Conservation (phyloP, 2,329 filamentous ascomycete species). For the Epichloe sp. region DNA sequence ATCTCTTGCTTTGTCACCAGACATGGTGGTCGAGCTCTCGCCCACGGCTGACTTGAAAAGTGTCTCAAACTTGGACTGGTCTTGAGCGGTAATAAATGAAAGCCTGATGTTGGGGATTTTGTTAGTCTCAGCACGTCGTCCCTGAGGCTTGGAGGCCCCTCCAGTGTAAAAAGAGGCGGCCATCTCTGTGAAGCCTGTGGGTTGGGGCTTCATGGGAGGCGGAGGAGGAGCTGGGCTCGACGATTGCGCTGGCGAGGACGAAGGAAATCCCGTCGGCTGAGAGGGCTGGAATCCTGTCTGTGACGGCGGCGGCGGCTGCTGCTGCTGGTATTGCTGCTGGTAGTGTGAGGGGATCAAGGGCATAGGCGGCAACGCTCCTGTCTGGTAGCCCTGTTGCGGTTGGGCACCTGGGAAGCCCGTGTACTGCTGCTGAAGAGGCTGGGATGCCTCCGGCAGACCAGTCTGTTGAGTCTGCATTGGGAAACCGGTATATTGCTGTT, state of each 20-base stretch:
- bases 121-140: constrained; percentile 35
- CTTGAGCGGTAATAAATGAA: constrained; percentile 88
- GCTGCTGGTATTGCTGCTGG: constrained; percentile 45
- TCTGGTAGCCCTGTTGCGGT: constrained; percentile 48
- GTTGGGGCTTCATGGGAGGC: constrained; percentile 50
- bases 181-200: constrained; percentile 54
- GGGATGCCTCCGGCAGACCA: constrained; percentile 42
- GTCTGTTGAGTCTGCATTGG: constrained; percentile 33
- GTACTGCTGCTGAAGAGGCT: constrained; percentile 51
- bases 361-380: constrained; percentile 42
- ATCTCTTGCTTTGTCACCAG: constrained; percentile 85
- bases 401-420: constrained; percentile 46
- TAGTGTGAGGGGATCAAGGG: constrained; percentile 47
- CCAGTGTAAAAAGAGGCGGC: constrained; percentile 50
- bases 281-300: constrained; percentile 26
- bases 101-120: constrained; percentile 90
- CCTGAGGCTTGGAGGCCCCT: constrained; percentile 29
- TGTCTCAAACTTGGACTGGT: constrained; percentile 95
- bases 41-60: constrained; percentile 93
- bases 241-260: constrained; percentile 35
- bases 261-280: constrained; percentile 29
- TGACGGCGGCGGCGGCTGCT: constrained; percentile 28
- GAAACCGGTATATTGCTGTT: constrained; percentile 49
- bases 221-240: constrained; percentile 37
- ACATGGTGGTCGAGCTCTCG: constrained; percentile 70